Evolutionary conservation across 2,329 filamentous ascomycete genomes (phyloP), one percentile per base, ranked within the genome.

Genomic region (Phaeosphaeriaceae sp.): DNA sequence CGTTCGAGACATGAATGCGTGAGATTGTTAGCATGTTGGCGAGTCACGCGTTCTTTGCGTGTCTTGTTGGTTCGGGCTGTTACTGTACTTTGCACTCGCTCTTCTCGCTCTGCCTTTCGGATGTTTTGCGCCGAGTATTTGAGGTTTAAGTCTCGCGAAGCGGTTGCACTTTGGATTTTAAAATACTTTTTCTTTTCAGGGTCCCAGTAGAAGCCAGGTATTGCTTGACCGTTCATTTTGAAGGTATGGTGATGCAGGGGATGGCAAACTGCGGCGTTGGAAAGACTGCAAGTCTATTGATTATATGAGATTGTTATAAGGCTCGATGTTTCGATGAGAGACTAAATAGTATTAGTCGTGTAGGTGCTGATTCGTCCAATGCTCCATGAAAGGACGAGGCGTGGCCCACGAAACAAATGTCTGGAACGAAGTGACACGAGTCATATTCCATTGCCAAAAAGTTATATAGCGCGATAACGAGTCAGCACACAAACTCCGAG

Each of bases 121-220:
- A 80, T 67, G 39, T 77, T 77, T 9, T 72, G 63, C 12, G 64
- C 58, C 0, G 75, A 72, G 57, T 81, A 77, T 48, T 75, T 77
- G 55, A 34, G 58, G 40, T 51, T 52, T 3, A 47, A 72, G 60
- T 29, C 71, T 64, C 41, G 63, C 43, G 66, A 74, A 12, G 58
- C 54, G 6, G 40, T 70, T 21, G 74, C 66, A 13, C 70, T 66
- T 43, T 74, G 70, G 17, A 81, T 75, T 30, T 72, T 73, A 70
- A 81, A 81, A 61, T 81, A 81, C 50, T 79, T 81, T 41, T 72
- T 69, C 63, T 78, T 80, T 32, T 77, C 75, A 28, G 63, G 55
- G 52, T 81, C 77, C 52, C 67, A 81, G 58, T 79, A 79, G 52
- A 74, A 79, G 28, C 79, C 79, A 3, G 78, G 78, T n/a, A 81